Evolutionary conservation across 495 filamentous ascomycete genomes (phyloP).

Genomic region (Aspergillus mulundensis): DNA sequence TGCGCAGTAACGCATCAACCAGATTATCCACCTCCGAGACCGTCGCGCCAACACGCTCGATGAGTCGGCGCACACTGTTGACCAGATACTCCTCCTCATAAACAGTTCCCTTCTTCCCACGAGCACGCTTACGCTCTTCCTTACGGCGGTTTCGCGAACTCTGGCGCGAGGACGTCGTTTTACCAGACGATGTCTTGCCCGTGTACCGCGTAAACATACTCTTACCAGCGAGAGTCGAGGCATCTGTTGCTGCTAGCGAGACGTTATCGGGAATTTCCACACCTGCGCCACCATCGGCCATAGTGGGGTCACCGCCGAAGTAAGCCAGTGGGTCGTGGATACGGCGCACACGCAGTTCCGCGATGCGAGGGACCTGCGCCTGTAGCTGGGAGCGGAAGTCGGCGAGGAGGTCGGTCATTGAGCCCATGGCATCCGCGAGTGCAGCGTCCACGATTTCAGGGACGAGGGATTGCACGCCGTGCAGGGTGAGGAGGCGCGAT

Average conservation of each 20-base stretch:
- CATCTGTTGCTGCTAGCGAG: slow-evolving; percentile 80
- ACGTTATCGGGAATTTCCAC: slow-evolving; percentile 85
- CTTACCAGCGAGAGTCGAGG: slow-evolving; percentile 63
- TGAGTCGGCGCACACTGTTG: slow-evolving; percentile 75
- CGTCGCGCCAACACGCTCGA: slow-evolving; percentile 74
- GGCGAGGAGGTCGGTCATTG: slow-evolving; percentile 80
- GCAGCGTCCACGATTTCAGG: slow-evolving; percentile 65
- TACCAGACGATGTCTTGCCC: slow-evolving; percentile 66
- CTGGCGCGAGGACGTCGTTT: slow-evolving; percentile 65
- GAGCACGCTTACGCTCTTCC: slow-evolving; percentile 91
- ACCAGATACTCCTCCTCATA: slow-evolving; percentile 98
- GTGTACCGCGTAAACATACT: slow-evolving; percentile 93
- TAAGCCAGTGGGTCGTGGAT: slow-evolving; percentile 74
- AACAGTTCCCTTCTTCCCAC: slow-evolving; percentile 91
- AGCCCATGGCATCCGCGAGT: slow-evolving; percentile 70
- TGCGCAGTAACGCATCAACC: slow-evolving; percentile 67
- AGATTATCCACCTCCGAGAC: slow-evolving; percentile 65
- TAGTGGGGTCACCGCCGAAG: slow-evolving; percentile 63
- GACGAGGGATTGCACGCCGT: slow-evolving; percentile 45
- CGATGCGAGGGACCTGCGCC: slow-evolving; percentile 79
- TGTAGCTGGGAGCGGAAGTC: slow-evolving; percentile 82
- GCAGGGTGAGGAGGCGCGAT: slow-evolving; percentile 59
- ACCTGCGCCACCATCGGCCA: slow-evolving; percentile 29
- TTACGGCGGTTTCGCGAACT: slow-evolving; percentile 78
- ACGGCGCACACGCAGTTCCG: slow-evolving; percentile 75